Evolutionary conservation across 768 basidiomycete species (phyloP), one percentile per base, ranked within the genome.

Genomic region (Erythrobasidium yunnanense): DNA sequence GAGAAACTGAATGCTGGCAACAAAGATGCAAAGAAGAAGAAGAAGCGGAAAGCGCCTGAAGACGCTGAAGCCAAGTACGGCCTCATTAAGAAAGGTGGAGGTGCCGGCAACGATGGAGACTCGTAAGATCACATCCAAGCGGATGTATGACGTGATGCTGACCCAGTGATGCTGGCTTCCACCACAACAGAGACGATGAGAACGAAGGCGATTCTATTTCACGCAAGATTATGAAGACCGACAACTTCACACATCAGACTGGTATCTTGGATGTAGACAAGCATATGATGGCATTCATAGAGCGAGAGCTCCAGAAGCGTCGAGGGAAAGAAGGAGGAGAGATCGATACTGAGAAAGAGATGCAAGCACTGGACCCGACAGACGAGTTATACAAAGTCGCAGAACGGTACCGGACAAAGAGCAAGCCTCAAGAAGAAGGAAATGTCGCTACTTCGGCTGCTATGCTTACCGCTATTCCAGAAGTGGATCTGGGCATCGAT

Each of bases 211-310:
- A 42, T 15, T 67, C 70, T 15, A 63, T 65, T 15, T 67, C 69
- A 53, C 60, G 70, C 45, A 71, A 72, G 54, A 68, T 73, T 27
- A 69, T 73, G 55, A 72, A 73, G 56, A 66, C 68, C 7, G 93
- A 88, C 77, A 95, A 95, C 77, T 97, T 99, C 74, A 99, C 95
- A 0, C 89, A 92, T 69, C 93, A 96, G 77, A 99, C 93, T 2
- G 93, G 95, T 74, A 83, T 85, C 0, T 81, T 96, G 22, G 93
- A 96, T 74, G 91, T 95, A 25, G 93, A 99, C 78, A 97, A 96
- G 74, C 95, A 97, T 73, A 97, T 97, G 93, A 90, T 96, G 87
- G 89, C 87, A 1, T 97, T 93, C 73, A 97, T 99, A 54, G 95
- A 97, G 72, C 84, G 88, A 73, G 96, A 95, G 75, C 79, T 99